A percentile compares a stretch with the other conserved stretches of the same genome.
Evolutionary conservation across 2,329 filamentous ascomycete genomes (phyloP).

Genomic region (Penicillium digitatum): DNA sequence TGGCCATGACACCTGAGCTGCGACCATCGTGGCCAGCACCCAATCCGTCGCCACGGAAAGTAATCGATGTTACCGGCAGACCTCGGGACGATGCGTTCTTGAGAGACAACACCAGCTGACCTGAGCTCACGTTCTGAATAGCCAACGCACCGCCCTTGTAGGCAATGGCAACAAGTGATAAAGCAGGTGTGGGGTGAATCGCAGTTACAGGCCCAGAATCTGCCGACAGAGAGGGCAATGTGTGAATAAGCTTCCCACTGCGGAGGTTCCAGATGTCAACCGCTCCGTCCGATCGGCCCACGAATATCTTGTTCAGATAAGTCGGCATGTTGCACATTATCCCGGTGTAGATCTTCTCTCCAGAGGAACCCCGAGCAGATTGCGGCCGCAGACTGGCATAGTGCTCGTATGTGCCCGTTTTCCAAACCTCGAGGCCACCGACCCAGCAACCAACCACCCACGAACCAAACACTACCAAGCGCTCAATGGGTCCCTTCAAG

Average conservation of each 20-base stretch:
- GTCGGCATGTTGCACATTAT: conserved; percentile 86
- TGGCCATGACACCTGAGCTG: conserved; percentile 89
- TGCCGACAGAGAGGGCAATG: conserved; percentile 70
- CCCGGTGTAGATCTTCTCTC: conserved; percentile 67
- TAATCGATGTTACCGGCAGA: conserved; percentile 69
- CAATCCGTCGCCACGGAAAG: conserved; percentile 83
- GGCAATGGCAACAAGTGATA: conserved; percentile 83
- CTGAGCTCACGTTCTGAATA: conserved; percentile 76
- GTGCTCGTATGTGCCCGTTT: conserved; percentile 74
- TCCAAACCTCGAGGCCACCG: conserved; percentile 84
- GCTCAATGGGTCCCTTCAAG: conserved; percentile 65
- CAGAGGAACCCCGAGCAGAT: conserved; percentile 54
- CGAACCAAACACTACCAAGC: conserved; percentile 78
- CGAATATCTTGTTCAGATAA: conserved; percentile 92
- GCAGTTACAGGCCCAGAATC: conserved; percentile 79
- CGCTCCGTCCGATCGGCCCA: conserved; percentile 78
- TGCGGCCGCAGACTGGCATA: conserved; percentile 73
- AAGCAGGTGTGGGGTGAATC: conserved; percentile 74
- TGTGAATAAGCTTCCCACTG: conserved; percentile 85
- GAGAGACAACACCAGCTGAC: conserved; percentile 67
- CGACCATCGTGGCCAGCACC: conserved; percentile 85
- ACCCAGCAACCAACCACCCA: conserved; percentile 81
- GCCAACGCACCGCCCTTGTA: conserved; percentile 74
- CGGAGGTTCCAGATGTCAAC: conserved; percentile 98
- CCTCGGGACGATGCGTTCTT: conserved; percentile 62